Conservation (phyloP, 805 yeast genomes). For the Saccharomyces jurei region DNA sequence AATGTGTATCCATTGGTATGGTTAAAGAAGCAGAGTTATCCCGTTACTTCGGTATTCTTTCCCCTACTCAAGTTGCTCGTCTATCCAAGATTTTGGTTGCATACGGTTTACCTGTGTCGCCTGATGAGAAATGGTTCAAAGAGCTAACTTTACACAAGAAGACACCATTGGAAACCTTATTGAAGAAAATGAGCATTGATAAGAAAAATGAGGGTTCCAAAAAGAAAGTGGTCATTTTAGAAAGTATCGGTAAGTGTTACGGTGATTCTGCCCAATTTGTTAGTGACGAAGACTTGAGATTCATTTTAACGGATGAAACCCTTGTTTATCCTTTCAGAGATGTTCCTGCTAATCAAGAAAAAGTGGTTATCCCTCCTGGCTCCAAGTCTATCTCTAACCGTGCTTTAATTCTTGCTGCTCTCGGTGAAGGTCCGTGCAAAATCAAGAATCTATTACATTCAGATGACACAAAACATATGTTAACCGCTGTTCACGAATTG, state of each 20-base stretch:
- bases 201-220: slow-evolving; percentile 92
- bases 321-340: slow-evolving; percentile 51
- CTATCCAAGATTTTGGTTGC: slow-evolving; percentile 73
- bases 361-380: slow-evolving; percentile 78
- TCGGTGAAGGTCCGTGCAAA: slow-evolving; percentile 77
- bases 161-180: slow-evolving; percentile 67
- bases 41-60: slow-evolving; percentile 79
- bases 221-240: slow-evolving; percentile 78
- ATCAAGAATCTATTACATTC: slow-evolving; percentile 85
- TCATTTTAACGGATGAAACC: slow-evolving; percentile 76
- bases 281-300: slow-evolving; percentile 68
- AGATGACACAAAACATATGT: slow-evolving; percentile 93
- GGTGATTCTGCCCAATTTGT: slow-evolving; percentile 84
- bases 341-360: slow-evolving; percentile 20
- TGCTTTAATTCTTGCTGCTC: slow-evolving; percentile 86
- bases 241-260: slow-evolving; percentile 79
- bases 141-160: slow-evolving; percentile 60
- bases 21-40: slow-evolving; percentile 90
- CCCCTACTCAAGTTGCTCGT: slow-evolving; percentile 92
- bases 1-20: slow-evolving; percentile 97
- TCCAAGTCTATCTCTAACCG: slow-evolving; percentile 95
- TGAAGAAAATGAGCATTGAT: slow-evolving; percentile 87
- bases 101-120: slow-evolving; percentile 76
- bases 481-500: slow-evolving; percentile 70
- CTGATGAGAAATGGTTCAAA: slow-evolving; percentile 63